phyloP scores from a whole-genome alignment of 1,284 basidiomycete species.

The Sporisorium exsertum region DNA sequence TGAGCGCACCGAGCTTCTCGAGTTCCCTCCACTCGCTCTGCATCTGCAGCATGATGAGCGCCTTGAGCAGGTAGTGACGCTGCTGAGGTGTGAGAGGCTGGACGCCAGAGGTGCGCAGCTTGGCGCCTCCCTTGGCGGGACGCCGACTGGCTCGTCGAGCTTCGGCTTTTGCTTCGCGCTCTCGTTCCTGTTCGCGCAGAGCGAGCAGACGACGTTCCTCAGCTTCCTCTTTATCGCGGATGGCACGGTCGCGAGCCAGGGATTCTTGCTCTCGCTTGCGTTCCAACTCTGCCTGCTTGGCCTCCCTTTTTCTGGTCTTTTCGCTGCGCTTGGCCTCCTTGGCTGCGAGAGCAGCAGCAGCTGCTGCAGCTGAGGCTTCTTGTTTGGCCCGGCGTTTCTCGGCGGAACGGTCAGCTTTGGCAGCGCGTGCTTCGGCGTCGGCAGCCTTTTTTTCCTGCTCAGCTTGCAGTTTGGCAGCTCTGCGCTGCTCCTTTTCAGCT shows the following conservation, averaged over 20 bases:
- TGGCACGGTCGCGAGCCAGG: constrained; percentile 38
- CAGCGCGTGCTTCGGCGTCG: constrained; percentile 30
- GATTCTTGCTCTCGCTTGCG: constrained; percentile 43
- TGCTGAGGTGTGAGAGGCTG: constrained; percentile 58
- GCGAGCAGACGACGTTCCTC: constrained; percentile 45
- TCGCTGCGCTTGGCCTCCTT: constrained; percentile 48
- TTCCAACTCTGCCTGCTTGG: constrained; percentile 33
- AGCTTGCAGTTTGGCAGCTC: constrained; percentile 27
- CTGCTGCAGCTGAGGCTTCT: constrained; percentile 48
- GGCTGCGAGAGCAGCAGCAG: constrained; percentile 42
- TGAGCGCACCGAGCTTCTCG: constrained; percentile 60
- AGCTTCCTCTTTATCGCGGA: constrained; percentile 42
- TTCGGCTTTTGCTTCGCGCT: constrained; percentile 38
- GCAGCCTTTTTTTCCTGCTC: constrained; percentile 37
- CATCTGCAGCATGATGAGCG: constrained; percentile 66
- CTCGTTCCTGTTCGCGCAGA: constrained; percentile 34
- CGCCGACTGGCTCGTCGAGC: constrained; percentile 42
- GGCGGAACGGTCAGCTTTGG: constrained; percentile 27
- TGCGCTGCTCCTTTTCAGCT: constrained; percentile 30
- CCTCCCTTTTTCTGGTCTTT: constrained; percentile 40
- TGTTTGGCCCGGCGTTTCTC: constrained; percentile 44
- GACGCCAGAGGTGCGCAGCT: constrained; percentile 26
- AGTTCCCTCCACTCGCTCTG: constrained; percentile 61
- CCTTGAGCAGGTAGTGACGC: constrained; percentile 66
- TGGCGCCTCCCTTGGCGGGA: constrained; percentile 31